phyloP scores from a whole-genome alignment of 2,329 filamentous ascomycete species.

The Trichophyton schoenleinii region DNA sequence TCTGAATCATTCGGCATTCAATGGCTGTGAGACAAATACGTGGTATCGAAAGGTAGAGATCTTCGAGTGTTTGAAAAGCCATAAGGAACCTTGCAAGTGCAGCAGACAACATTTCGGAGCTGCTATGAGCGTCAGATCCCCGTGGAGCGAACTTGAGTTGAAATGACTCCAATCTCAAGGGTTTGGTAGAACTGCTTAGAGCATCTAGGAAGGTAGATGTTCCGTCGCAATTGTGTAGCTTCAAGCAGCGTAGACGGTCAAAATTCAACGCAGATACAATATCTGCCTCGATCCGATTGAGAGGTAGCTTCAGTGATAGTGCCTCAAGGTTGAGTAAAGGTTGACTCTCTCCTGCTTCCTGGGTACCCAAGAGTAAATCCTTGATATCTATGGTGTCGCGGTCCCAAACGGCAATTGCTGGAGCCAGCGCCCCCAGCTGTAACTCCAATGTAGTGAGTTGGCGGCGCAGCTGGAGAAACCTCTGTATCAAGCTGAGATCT shows the following conservation, averaged over 20 bases:
- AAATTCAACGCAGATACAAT: background rate
- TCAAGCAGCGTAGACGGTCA: background rate
- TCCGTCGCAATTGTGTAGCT: background rate
- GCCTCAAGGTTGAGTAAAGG: background rate
- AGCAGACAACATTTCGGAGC: background rate
- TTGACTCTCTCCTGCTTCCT: background rate
- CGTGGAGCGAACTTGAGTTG: background rate
- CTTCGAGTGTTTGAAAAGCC: background rate
- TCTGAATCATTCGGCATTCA: background rate
- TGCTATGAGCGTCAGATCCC: background rate
- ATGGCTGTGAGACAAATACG: background rate
- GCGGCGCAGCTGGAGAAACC: background rate
- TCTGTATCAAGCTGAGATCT: background rate
- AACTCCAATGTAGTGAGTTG: background rate
- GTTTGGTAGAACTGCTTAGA: background rate
- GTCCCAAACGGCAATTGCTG: background rate
- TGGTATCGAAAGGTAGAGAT: background rate
- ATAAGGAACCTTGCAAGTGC: background rate
- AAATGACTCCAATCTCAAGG: background rate
- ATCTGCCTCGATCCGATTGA: background rate
- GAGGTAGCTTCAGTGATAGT: background rate
- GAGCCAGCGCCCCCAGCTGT: background rate
- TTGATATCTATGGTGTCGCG: background rate
- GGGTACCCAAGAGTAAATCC: background rate
- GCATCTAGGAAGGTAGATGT: background rate